A percentile compares a stretch with the other conserved stretches of the same genome.
These are phyloP conservation scores for Aspergillus sparsus DNA, from an alignment of 495 filamentous ascomycete genomes.

Conservation along the genomic window DNA sequence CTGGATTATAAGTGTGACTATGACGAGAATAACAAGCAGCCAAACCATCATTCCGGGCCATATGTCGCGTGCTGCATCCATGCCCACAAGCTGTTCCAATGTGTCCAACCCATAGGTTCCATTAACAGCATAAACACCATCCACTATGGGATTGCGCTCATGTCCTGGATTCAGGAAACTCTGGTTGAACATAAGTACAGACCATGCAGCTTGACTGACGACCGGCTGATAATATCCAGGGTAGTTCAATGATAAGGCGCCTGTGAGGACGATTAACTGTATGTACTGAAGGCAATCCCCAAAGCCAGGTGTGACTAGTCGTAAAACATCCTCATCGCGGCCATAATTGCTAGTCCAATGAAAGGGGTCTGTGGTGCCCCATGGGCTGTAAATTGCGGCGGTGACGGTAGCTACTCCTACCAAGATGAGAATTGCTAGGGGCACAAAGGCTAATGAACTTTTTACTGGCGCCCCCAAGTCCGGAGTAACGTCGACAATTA, in stretches of 20 bases:
- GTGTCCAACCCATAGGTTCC: constrained; percentile 77
- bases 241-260: constrained; percentile 81
- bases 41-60: constrained; percentile 92
- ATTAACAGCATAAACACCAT: constrained; percentile 77
- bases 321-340: constrained; percentile 85
- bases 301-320: constrained; percentile 93
- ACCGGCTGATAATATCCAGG: constrained; percentile 94
- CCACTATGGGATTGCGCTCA: constrained; percentile 64
- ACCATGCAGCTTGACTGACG: constrained; percentile 84
- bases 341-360: constrained; percentile 96
- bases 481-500: constrained; percentile 79
- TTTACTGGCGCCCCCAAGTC: constrained; percentile 65
- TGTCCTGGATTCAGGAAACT: constrained; percentile 73
- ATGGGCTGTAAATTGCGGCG: constrained; percentile 87
- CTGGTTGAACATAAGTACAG: constrained; percentile 86
- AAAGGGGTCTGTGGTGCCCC: constrained; percentile 87
- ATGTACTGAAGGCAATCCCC: constrained; percentile 97
- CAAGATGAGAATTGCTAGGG: constrained; percentile 72
- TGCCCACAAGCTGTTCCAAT: constrained; percentile 80
- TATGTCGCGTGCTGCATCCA: constrained; percentile 73
- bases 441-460: constrained; percentile 73
- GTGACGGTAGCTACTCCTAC: constrained; percentile 79
- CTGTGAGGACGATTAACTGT: constrained; percentile 87
- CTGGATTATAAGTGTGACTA: constrained; percentile 71
- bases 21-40: constrained; percentile 71